Base-by-base conservation (phyloP, 2,329 filamentous ascomycete genomes). In the Pseudopithomyces chartarum region DNA sequence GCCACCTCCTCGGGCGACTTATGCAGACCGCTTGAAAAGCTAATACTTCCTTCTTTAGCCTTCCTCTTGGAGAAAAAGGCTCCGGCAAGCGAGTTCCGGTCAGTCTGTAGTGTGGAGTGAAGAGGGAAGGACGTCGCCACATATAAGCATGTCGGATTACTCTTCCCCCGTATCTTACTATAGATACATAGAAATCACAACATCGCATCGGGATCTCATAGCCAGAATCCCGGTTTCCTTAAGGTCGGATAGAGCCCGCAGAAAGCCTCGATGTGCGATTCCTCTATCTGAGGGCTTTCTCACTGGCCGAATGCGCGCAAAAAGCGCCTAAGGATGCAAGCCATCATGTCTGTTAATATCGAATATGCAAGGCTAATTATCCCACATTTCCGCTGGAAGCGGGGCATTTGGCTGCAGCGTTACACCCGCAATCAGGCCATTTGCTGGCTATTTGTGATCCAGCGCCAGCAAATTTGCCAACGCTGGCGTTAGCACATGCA, bases 351-450 rank as follows among this genome's bases (percentile, higher is more conserved):
- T 58, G 58, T 51, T 60, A 62, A 65, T 59, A 57, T 65, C 50
- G 56, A 59, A 33, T 26, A 46, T 57, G 55, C 58, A 45, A 19
- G 33, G 62, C 58, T 72, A 75, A 73, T 75, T 75, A 71, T 57
- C 65, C 59, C 46, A 54, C 64, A 71, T 70, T 74, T 20, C 22
- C 40, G 52, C 67, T 62, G 12, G 54, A 69, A 72, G 68, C 64
- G 69, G 68, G 65, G 62, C 60, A 53, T 5, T 59, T 70, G 61
- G 36, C 34, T 63, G 57, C 57, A 62, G 61, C 55, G 52, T 53
- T 22, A 15, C 17, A 60, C 47, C 64, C 62, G 58, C 46, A 62
- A 59, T 64, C 49, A 62, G 64, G 44, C 48, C 61, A 72, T 72
- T 74, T 70, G 62, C 62, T 62, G 64, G 45, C 64, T 64, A 68